Base-by-base conservation (phyloP, 2,329 filamentous ascomycete genomes). In the Xylaria arbuscula region DNA sequence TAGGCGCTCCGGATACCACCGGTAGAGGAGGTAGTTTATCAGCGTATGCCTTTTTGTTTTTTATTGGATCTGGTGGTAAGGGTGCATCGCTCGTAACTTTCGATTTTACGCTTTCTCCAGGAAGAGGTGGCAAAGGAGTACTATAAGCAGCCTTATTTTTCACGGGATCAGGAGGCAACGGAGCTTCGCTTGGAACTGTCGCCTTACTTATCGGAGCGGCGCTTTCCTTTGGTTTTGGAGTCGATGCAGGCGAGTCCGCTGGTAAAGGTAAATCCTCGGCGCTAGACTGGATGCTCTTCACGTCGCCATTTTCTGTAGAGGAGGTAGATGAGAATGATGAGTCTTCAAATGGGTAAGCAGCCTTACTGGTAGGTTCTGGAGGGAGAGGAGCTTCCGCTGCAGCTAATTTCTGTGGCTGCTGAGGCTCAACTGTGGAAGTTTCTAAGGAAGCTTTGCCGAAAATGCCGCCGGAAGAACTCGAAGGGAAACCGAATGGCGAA, bases 301-400 rank as follows among this genome's bases (percentile, higher is more conserved):
- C 40, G 42, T 75, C 75, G 59, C 73, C 68, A 40, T 68, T 68
- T 70, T 76, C 76, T 74, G 68, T 78, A 64, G 84, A 83, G 61
- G 80, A 77, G 69, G 81, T 80, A 55, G 86, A 88, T 68, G 86
- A 87, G 51, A 85, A 86, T 42, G 84, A 84, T 19, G 85, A 86
- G 67, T 86, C 83, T 56, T 83, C 85, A 47, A 86, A 72, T 58
- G 81, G 78, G 73, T 83, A 88, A 59, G 80, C 76, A 66, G 79
- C 77, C 80, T 85, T 87, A 81, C 86, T 89, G 62, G 82, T 87
- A 66, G 85, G 79, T 69, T 88, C 86, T 24, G 87, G 86, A 40
- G 87, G 86, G 4, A 88, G 78, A 66, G 87, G 86, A 38, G 73
- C 74, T 67, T 79, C 76, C 50, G 78, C 75, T 59, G 77, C 70